Percentiles rank a stretch among this genome's conserved stretches.
These are phyloP conservation scores for Aspergillus funiculosus DNA, from an alignment of 495 filamentous ascomycete genomes.

Conservation along the genomic window DNA sequence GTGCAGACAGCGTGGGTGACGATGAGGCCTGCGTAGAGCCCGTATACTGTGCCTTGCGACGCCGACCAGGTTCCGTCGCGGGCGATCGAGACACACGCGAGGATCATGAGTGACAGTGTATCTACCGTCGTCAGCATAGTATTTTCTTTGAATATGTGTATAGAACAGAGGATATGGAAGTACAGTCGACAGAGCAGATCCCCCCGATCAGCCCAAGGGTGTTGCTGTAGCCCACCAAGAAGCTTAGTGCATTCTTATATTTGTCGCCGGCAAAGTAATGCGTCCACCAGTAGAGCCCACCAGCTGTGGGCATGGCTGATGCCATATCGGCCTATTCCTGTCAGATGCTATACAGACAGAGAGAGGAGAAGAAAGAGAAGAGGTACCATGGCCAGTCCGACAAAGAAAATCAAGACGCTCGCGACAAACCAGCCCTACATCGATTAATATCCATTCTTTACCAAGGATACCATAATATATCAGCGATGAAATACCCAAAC, in stretches of 20 bases:
- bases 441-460: background rate
- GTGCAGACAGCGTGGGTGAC: conserved; percentile 54
- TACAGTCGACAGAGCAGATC: conserved; percentile 56
- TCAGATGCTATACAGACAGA: background rate
- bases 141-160: background rate
- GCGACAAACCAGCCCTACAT: conserved; percentile 56
- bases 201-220: conserved; percentile 62
- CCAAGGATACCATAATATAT: background rate
- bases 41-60: conserved; percentile 55
- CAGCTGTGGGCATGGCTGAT: conserved; percentile 64
- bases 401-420: conserved; percentile 56
- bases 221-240: conserved; percentile 68
- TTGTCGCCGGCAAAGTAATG: conserved; percentile 58
- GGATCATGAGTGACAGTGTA: conserved; percentile 47
- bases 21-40: conserved; percentile 55
- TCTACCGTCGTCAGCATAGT: conserved; percentile 25
- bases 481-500: conserved; percentile 44
- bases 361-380: background rate
- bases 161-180: background rate
- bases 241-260: conserved; percentile 58
- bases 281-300: conserved; percentile 68
- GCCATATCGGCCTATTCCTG: conserved; percentile 55
- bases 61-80: conserved; percentile 60
- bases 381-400: conserved; percentile 58
- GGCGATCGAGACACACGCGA: conserved; percentile 54